Conservation (phyloP, 257 asterid species). For the Hygrophila difformis region DNA sequence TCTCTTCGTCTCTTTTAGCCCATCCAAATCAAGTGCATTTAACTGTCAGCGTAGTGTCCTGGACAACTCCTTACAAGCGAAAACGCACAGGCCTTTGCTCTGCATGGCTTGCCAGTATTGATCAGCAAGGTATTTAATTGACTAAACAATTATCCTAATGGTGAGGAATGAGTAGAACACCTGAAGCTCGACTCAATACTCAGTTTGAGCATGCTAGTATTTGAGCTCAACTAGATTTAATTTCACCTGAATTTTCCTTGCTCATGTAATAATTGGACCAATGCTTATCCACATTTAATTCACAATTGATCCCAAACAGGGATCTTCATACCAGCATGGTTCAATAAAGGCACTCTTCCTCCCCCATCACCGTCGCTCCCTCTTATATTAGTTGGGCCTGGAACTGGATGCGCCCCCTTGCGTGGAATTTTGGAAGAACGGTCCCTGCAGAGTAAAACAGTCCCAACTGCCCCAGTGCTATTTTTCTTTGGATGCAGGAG, state of each 20-base stretch:
- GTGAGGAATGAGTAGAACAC: too few relatives aligned
- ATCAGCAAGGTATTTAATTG: too few relatives aligned
- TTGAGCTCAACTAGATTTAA: too few relatives aligned
- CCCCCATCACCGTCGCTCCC: conserved; percentile 79
- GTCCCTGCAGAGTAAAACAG: conserved; percentile 45
- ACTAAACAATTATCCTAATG: too few relatives aligned
- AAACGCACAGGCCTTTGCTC: conserved; percentile 85
- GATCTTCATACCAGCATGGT: conserved; percentile 63
- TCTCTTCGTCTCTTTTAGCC: conserved; percentile 66
- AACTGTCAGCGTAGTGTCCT: conserved; percentile 68
- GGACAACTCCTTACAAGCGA: conserved; percentile 94
- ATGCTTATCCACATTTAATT: conserved; percentile 3
- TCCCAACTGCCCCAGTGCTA: conserved; percentile 67
- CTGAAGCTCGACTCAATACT: too few relatives aligned
- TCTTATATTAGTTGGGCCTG: conserved; percentile 89
- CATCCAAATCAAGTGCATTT: conserved; percentile 89
- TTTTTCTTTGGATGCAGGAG: conserved; percentile 91
- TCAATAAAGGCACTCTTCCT: conserved; percentile 76
- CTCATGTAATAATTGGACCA: too few relatives aligned
- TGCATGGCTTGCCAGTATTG: conserved; percentile 81
- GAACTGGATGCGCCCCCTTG: conserved; percentile 97
- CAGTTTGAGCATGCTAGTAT: too few relatives aligned
- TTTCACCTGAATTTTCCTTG: too few relatives aligned
- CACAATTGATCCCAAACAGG: conserved; percentile 33
- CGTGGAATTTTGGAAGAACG: conserved; percentile 86